phyloP scores from a whole-genome alignment of 495 filamentous ascomycete species.

The Penicillium goetzii region DNA sequence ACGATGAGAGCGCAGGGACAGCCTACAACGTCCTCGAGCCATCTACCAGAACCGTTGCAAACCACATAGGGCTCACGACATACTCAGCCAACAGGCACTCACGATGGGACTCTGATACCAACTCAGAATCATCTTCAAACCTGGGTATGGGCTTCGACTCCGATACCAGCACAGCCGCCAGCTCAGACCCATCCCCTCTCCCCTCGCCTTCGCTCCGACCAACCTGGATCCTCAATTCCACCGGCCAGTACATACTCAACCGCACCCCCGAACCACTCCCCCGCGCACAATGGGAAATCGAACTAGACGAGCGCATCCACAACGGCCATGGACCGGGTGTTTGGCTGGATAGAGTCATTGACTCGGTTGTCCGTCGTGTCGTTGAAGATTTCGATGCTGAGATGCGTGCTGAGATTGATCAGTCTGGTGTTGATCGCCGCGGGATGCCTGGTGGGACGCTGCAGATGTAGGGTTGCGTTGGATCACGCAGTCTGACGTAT shows the following conservation, averaged over 20 bases:
- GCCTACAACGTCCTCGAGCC: neutral
- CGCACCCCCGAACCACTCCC: neutral
- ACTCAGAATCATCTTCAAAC: neutral
- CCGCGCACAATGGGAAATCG: conserved; percentile 4
- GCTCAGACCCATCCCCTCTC: neutral
- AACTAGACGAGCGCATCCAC: conserved; percentile 5
- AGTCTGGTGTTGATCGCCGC: neutral
- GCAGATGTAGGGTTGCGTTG: neutral
- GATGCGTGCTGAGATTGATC: neutral
- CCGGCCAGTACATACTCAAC: neutral
- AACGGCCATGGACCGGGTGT: neutral
- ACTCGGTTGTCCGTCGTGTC: conserved; percentile 7
- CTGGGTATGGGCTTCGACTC: neutral
- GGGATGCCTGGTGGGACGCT: neutral
- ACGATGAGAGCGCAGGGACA: neutral
- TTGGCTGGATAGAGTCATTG: conserved; percentile 15
- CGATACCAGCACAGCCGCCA: neutral
- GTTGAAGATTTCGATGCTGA: neutral
- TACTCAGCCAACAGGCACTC: neutral
- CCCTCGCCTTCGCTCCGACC: neutral
- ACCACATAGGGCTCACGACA: neutral
- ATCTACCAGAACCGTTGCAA: neutral
- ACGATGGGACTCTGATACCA: neutral
- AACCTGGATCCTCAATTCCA: neutral
- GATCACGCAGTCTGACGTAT: neutral